Evolutionary conservation across 495 filamentous ascomycete genomes (phyloP), one percentile per base, ranked within the genome.

Genomic region (Neurospora sp.): DNA sequence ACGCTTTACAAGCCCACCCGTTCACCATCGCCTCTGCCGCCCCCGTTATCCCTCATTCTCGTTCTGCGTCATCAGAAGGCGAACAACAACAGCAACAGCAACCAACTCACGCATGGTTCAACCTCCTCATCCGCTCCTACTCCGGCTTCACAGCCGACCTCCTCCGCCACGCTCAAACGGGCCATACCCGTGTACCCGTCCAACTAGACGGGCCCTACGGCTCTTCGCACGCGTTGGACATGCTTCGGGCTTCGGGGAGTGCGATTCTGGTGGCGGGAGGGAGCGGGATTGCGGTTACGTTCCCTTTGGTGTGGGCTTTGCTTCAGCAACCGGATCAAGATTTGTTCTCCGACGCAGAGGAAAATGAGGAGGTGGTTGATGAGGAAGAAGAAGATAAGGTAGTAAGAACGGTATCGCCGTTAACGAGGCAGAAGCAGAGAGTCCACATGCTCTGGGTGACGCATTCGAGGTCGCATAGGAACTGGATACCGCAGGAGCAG

Each of bases 171-270:
- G 86, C 88, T 10, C 76, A 78, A 34, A 73, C 75, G 5, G 54
- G 54, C 0, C 79, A 86, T 69, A 74, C 77, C 10, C 79, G 79
- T 1, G 79, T 84, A 0, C 42, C 73, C 0, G 77, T 88, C 42
- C 79, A 83, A 40, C 74, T 85, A 8, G 88, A 91, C 74, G 88
- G 89, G 0, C 88, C 90, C 0, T 90, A 91, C 73, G 89, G 90
- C 43, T 87, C 86, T 37, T 75, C 82, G 69, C 69, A 76, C 70
- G 77, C 77, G 28, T 31, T 80, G 71, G 70, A 70, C 5, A 76
- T 80, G 77, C 71, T 80, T 40, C 82, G 83, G 42, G 83, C 85
- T 11, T 78, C 54, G 74, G 83, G 24, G 77, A 85, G 76, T 80
- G 81, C 73, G 76, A 83, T 91, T 19, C 72, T 91, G 17, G 81